Evolutionary conservation across 805 yeast species (phyloP).

Genomic region (Ogataea naganishii): DNA sequence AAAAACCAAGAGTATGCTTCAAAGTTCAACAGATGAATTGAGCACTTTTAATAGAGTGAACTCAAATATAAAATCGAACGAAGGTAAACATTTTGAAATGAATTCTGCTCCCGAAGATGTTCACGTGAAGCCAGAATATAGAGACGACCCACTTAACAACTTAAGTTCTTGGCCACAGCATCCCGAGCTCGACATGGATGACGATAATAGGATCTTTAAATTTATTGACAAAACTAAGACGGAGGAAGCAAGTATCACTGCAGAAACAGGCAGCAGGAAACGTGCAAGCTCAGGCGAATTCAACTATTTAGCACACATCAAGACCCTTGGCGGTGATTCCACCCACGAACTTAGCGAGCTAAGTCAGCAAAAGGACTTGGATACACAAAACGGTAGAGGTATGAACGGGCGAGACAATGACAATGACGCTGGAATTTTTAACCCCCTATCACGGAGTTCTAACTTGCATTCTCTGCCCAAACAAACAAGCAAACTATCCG

Average conservation of each 20-base stretch:
- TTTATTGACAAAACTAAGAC: not conserved
- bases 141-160: constrained; percentile 7
- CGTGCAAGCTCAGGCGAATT: constrained; percentile 46
- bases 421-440: too few species aligned
- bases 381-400: not conserved
- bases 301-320: constrained; percentile 58
- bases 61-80: too few species aligned
- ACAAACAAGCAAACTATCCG: constrained; percentile 7
- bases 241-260: not conserved
- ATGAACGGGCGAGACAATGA: too few species aligned
- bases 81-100: not conserved
- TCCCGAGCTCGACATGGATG: constrained; percentile 19
- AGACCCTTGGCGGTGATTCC: constrained; percentile 50
- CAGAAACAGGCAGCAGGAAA: too few species aligned
- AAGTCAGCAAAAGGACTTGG: constrained; percentile 24
- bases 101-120: not conserved
- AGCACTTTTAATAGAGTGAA: too few species aligned
- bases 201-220: not conserved
- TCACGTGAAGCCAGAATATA: not conserved
- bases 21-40: too few species aligned
- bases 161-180: constrained; percentile 25
- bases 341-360: too few species aligned
- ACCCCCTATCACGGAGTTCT: too few species aligned
- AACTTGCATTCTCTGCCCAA: too few species aligned
- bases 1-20: too few species aligned